A percentile compares a stretch with the other conserved stretches of the same genome.
phyloP scores from a whole-genome alignment of 306 rosid species.

The Sesbania bispinosa region DNA sequence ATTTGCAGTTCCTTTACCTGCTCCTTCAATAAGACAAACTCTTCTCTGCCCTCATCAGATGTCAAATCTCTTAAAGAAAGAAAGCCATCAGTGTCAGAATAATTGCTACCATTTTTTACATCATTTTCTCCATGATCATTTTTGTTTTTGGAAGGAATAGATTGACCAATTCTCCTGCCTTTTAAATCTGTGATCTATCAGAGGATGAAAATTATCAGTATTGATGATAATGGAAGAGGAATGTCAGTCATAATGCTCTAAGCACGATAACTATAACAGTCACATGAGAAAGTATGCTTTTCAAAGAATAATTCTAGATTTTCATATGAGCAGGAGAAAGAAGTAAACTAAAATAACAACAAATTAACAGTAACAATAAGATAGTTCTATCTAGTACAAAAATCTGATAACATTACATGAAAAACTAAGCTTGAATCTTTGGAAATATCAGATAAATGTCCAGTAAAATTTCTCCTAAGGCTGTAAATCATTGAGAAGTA shows the following conservation, averaged over 20 bases:
- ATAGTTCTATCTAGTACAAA: background rate
- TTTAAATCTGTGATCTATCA: constrained; percentile 37
- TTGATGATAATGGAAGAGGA: too few species aligned
- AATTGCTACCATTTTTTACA: constrained; percentile 29
- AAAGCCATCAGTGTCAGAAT: constrained; percentile 38
- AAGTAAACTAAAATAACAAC: background rate
- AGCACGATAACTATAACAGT: too few species aligned
- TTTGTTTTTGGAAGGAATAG: constrained; percentile 49
- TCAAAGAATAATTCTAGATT: background rate
- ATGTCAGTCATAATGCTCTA: background rate
- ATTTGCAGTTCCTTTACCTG: constrained; percentile 63
- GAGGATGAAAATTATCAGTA: background rate
- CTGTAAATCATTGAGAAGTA: too few species aligned
- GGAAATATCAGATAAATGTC: too few species aligned
- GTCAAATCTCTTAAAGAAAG: too few species aligned
- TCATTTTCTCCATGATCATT: constrained; percentile 50
- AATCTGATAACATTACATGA: background rate
- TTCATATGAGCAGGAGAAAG: background rate
- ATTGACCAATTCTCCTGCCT: constrained; percentile 49
- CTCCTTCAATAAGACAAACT: constrained; percentile 41
- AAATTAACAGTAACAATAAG: background rate
- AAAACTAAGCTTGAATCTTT: too few species aligned
- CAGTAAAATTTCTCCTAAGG: too few species aligned
- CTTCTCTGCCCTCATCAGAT: too few species aligned
- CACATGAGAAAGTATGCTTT: too few species aligned